Evolutionary conservation across 371 early-diverging fungal species (phyloP).

Genomic region (Coemansia sp.): DNA sequence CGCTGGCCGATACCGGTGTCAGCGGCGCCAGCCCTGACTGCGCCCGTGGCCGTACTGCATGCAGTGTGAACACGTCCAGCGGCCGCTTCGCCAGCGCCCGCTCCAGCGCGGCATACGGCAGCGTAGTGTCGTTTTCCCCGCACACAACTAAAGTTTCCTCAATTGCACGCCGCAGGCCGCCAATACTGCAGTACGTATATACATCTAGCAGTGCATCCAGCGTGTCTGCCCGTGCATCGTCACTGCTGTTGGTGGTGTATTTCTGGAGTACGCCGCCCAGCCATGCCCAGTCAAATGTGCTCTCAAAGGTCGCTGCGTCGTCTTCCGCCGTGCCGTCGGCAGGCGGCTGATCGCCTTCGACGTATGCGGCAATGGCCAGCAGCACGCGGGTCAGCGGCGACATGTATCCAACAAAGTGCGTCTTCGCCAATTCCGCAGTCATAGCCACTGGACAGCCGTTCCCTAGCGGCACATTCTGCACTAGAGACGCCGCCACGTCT

Average conservation of each 20-base stretch:
- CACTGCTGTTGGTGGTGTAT: constrained; percentile 15
- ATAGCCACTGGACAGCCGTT: constrained; percentile 40
- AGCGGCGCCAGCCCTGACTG: constrained; percentile 10
- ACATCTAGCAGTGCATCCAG: constrained; percentile 44
- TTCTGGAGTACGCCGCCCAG: constrained; percentile 23
- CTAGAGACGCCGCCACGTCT: constrained; percentile 28
- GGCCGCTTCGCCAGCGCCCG: constrained; percentile 27
- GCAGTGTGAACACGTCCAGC: constrained; percentile 41
- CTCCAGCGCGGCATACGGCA: constrained; percentile 17
- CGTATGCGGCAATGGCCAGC: constrained; percentile 21
- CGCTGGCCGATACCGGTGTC: constrained; percentile 8
- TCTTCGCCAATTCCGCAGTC: constrained; percentile 19
- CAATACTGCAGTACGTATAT: constrained; percentile 28
- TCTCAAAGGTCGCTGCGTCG: constrained; percentile 2
- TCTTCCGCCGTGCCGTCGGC: neutral
- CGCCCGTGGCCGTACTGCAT: constrained; percentile 26
- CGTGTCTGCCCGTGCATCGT: constrained; percentile 14
- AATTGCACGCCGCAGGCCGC: neutral
- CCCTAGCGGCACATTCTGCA: constrained; percentile 28
- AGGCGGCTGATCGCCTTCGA: neutral
- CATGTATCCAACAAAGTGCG: constrained; percentile 32
- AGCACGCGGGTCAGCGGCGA: constrained; percentile 44
- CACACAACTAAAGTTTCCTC: constrained; percentile 2
- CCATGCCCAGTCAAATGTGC: constrained; percentile 29
- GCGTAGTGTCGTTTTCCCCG: constrained; percentile 16